phyloP scores from a whole-genome alignment of 2,329 filamentous ascomycete genomes.

The Hypoxylon sp. region DNA sequence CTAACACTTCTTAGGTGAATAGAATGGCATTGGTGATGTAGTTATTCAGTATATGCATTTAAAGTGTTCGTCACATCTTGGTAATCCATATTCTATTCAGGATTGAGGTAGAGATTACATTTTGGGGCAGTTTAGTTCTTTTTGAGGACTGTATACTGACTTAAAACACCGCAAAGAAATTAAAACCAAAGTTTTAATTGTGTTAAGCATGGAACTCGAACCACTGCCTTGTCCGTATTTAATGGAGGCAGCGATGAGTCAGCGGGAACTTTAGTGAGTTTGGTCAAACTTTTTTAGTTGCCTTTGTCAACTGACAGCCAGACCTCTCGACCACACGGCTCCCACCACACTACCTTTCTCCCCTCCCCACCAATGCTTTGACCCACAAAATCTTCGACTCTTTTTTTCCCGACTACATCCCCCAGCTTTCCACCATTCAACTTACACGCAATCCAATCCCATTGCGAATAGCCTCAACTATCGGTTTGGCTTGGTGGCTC shows the following conservation, averaged over 20 bases:
- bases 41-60: conserved; percentile 20
- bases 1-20: conserved; percentile 2
- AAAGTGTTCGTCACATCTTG: not conserved
- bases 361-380: conserved; percentile 14
- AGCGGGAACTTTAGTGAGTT: conserved; percentile 27
- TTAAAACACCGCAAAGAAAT: not conserved
- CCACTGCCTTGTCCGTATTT: conserved; percentile 12
- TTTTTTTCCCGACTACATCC: conserved; percentile 44
- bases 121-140: not conserved
- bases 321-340: conserved; percentile 33
- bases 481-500: not conserved
- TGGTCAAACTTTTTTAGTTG: conserved; percentile 19
- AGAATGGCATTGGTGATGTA: not conserved
- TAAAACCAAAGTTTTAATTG: conserved; percentile 11
- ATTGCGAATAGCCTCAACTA: conserved; percentile 8
- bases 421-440: conserved; percentile 24
- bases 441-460: conserved; percentile 32
- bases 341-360: conserved; percentile 14
- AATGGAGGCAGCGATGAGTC: conserved; percentile 28
- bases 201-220: conserved; percentile 28
- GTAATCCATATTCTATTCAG: not conserved
- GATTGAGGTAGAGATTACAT: not conserved
- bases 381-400: conserved; percentile 30
- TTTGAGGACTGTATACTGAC: too few species aligned
- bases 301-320: conserved; percentile 3